Base-by-base conservation (phyloP, 371 early-diverging fungal genomes). In the Parasitella parasitica region DNA sequence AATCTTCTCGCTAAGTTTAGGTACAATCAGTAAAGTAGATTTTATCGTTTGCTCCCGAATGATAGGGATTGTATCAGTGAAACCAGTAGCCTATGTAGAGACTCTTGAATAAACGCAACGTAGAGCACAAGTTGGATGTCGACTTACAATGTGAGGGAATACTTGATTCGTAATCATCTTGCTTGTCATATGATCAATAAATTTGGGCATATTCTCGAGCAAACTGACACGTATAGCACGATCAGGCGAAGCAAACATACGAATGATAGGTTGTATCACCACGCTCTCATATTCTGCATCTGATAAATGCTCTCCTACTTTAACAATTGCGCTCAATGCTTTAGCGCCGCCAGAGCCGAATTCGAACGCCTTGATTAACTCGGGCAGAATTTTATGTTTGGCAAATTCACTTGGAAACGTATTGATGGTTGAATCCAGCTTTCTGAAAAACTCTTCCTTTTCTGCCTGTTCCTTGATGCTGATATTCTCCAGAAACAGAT, bases 31-130 rank as follows among this genome's bases (percentile, higher is more conserved):
- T 24, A 94, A 67, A 6, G 93, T 82, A 0, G 93, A 86, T 66
- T 94, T 94, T 56, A 96, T 87, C 0, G 97, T 97, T 60, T 86
- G 89, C 70, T 97, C 98, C 32, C 97, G 89, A 34, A 98, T 91
- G 18, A 95, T 80, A 4, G 97, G 94, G 34, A 89, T 88, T 0
- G 90, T 87, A 61, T 97, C 98, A 5, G 84, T 78, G 64, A 97
- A 97, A 16, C 98, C 98, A 1, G 89, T 82, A 7, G 91, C 89
- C 91, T 91, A 54, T 1, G 39, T 13, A 24, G 24, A 28, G 1
- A 0, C n/a, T 27, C 9, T 11, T 20, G 22, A 9, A 0, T 13
- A 46, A 46, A 49, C 8, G n/a, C 13, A 49, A 41, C 7, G 5
- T 2, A n/a, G 4, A 41, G 6, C 3, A 8, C 15, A 13, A 22